A percentile compares a stretch with the other conserved stretches of the same genome.
Evolutionary conservation across 176 grass and related monocot genomes (phyloP).

Genomic region (Poa pratensis): DNA sequence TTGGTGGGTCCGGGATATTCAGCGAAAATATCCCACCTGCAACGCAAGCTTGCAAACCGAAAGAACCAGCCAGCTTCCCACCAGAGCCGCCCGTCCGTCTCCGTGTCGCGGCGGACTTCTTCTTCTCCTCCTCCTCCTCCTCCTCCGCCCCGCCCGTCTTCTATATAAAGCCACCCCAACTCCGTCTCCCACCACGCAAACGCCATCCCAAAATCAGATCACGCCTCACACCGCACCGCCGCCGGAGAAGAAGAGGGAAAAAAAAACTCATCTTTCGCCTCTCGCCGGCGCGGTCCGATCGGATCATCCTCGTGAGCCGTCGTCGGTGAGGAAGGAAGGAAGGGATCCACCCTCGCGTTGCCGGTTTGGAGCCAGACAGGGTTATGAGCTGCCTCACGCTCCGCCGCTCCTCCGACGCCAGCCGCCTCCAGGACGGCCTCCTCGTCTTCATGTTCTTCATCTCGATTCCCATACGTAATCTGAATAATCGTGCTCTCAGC

Average conservation of each 20-base stretch:
- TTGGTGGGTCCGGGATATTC: background rate
- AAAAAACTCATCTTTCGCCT: background rate
- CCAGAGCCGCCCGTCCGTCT: background rate
- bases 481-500: background rate
- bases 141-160: background rate
- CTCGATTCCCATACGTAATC: constrained; percentile 62
- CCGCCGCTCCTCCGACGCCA: constrained; percentile 51
- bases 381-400: constrained; percentile 57
- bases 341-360: constrained; percentile 23
- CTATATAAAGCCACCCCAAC: background rate
- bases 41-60: background rate
- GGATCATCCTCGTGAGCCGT: background rate
- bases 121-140: background rate
- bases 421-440: constrained; percentile 71
- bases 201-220: background rate
- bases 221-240: background rate
- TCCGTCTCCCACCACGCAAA: background rate
- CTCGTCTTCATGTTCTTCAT: constrained; percentile 69
- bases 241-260: background rate
- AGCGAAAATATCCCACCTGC: constrained; percentile 7
- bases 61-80: background rate
- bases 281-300: background rate
- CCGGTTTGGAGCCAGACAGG: constrained; percentile 62
- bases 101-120: too few species aligned
- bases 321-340: background rate